Base-by-base conservation (phyloP, 1,284 basidiomycete species). In the Pseudomicrostroma phylloplanum region DNA sequence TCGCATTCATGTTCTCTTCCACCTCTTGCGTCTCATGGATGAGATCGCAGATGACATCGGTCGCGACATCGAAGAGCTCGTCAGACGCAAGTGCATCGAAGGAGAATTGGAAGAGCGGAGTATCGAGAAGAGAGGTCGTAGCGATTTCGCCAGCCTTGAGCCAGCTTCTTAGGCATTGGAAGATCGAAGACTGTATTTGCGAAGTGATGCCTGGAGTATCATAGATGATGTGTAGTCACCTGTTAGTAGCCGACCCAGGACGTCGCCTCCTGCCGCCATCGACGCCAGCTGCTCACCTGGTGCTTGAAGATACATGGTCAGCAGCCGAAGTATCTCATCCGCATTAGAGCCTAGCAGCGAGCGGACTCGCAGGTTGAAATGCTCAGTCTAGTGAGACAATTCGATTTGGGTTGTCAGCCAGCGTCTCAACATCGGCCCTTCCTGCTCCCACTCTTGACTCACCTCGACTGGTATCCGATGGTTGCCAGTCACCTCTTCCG, bases 11-110 rank as follows among this genome's bases (percentile, higher is more conserved):
- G 77, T 93, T 94, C 56, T 98, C 94, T 67, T 96, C 88, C 26
- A 96, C 85, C 80, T 99, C 96, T 80, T 97, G 94, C 0, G 96
- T 98, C 80, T 99, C 96, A 80, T 97, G 92, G 64, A 98, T 93
- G 68, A 97, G 82, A 77, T 96, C 92, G 80, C 91, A 94, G 59
- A 97, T 84, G 51, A 91, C 88, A 69, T 96, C 90, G 48, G 94
- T 91, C 0, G 92, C 92, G 1, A 88, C 81, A 75, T 99, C 96
- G 76, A 98, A 98, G 11, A 98, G 84, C 55, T 86, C 84, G 36
- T 96, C 90, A 8, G 68, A 68, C 13, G 61, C 60, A 21, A 76
- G 65, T 8, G 75, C 72, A 39, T 77, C 67, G 57, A 78, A 76
- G 3, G 73, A 67, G 72, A 87, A 88, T 11, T 83, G 81, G 74